Percentiles rank a stretch among this genome's conserved stretches.
Evolutionary conservation across 495 filamentous ascomycete genomes (phyloP).

Genomic region (Pyronema domesticum): DNA sequence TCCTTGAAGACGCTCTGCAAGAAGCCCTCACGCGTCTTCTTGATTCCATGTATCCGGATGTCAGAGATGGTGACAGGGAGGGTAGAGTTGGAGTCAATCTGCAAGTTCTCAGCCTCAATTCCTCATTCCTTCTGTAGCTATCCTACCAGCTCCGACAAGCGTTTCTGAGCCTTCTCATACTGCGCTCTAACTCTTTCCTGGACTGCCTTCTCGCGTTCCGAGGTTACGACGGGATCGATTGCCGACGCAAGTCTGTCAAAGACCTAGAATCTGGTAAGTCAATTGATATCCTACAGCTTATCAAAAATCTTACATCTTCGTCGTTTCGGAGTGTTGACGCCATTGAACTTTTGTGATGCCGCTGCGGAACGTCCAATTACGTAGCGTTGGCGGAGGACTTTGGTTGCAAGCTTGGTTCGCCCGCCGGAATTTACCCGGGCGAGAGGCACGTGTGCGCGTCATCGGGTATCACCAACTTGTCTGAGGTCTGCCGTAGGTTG

Average conservation of each 20-base stretch:
- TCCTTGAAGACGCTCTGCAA: constrained; percentile 63
- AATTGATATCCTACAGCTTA: neutral
- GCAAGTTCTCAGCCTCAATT: neutral
- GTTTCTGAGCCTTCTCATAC: constrained; percentile 46
- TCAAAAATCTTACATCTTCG: neutral
- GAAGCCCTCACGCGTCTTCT: constrained; percentile 59
- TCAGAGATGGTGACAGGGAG: constrained; percentile 64
- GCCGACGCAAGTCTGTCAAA: constrained; percentile 46
- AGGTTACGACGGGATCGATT: constrained; percentile 40
- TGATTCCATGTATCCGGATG: constrained; percentile 60
- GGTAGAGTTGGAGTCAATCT: constrained; percentile 67
- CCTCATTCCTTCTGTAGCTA: neutral
- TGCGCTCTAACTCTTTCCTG: constrained; percentile 45
- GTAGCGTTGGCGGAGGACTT: too few species aligned
- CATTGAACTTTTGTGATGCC: too few species aligned
- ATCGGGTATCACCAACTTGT: too few species aligned
- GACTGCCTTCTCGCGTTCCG: constrained; percentile 43
- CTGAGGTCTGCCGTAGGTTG: too few species aligned
- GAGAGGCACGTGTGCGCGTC: constrained; percentile 2
- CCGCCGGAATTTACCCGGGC: too few species aligned
- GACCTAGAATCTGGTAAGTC: constrained; percentile 30
- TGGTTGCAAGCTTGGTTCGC: too few species aligned
- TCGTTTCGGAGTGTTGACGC: too few species aligned
- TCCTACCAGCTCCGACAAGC: constrained; percentile 39
- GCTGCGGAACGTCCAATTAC: too few species aligned